Conservation (phyloP, 306 rosid species). For the Prunus persica region DNA sequence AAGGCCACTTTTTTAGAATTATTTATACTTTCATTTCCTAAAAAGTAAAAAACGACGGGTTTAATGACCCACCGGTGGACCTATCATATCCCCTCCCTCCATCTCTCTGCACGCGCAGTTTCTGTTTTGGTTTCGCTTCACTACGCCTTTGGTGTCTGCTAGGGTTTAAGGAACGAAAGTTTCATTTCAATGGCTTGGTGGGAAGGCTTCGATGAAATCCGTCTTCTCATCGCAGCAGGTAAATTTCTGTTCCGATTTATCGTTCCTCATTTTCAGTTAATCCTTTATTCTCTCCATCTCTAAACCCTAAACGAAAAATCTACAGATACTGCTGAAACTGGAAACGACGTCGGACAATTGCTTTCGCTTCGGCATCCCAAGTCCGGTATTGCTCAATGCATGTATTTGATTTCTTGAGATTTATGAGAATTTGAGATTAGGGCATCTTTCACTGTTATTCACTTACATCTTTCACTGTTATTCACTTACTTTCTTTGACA, state of each 20-base stretch:
- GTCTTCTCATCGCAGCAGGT: conserved; percentile 79
- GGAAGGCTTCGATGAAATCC: conserved; percentile 58
- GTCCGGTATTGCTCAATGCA: conserved; percentile 43
- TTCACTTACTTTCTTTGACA: conserved; percentile 25
- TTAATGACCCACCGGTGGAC: neutral
- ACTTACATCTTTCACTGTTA: conserved; percentile 1
- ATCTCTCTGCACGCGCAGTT: neutral
- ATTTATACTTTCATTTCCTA: too few relatives aligned
- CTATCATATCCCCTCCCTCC: neutral
- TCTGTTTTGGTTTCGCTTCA: neutral
- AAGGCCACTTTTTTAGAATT: too few relatives aligned
- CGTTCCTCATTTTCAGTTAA: neutral
- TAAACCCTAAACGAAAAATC: neutral
- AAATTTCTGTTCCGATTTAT: neutral
- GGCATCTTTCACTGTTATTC: neutral
- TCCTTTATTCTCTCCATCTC: neutral
- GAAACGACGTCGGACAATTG: conserved; percentile 49
- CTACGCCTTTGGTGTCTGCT: neutral
- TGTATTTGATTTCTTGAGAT: neutral
- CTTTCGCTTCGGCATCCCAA: conserved; percentile 77
- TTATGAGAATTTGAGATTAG: neutral
- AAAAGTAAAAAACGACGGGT: too few relatives aligned
- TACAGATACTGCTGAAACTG: conserved; percentile 52
- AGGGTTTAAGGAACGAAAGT: conserved; percentile 20
- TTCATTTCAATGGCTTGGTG: conserved; percentile 55